phyloP scores from a whole-genome alignment of 2,329 filamentous ascomycete species.

The Pseudogymnoascus sp. region DNA sequence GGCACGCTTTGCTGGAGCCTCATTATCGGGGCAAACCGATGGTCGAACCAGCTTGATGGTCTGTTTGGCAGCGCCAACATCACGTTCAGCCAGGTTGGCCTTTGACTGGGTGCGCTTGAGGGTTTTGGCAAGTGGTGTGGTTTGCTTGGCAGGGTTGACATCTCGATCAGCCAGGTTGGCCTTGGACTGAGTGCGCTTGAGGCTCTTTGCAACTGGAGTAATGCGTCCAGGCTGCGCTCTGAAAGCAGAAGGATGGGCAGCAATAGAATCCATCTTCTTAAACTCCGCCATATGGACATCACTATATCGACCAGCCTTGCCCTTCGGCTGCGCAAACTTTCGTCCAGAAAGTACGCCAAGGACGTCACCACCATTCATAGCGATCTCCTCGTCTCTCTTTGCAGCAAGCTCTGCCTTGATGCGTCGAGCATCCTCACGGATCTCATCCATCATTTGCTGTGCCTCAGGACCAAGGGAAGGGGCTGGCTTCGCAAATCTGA shows the following conservation, averaged over 20 bases:
- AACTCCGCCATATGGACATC: conserved; percentile 82
- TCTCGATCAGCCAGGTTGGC: conserved; percentile 59
- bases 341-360: conserved; percentile 45
- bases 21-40: conserved; percentile 26
- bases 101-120: conserved; percentile 52
- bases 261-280: conserved; percentile 97
- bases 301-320: conserved; percentile 73
- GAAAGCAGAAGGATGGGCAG: conserved; percentile 74
- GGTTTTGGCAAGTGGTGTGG: conserved; percentile 35
- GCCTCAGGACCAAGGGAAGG: conserved; percentile 55
- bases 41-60: conserved; percentile 16
- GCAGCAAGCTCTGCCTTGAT: conserved; percentile 65
- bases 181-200: conserved; percentile 56
- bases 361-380: conserved; percentile 38
- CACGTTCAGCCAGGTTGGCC: conserved; percentile 58
- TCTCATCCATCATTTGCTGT: conserved; percentile 55
- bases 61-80: conserved; percentile 39
- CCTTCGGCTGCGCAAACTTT: conserved; percentile 73
- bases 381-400: conserved; percentile 50
- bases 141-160: conserved; percentile 37
- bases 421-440: conserved; percentile 64
- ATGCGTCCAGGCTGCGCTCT: conserved; percentile 50
- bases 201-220: conserved; percentile 40
- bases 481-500: conserved; percentile 53
- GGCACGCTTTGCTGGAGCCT: conserved; percentile 59